phyloP scores from a whole-genome alignment of 768 basidiomycete genomes.

The Trametes meyenii region DNA sequence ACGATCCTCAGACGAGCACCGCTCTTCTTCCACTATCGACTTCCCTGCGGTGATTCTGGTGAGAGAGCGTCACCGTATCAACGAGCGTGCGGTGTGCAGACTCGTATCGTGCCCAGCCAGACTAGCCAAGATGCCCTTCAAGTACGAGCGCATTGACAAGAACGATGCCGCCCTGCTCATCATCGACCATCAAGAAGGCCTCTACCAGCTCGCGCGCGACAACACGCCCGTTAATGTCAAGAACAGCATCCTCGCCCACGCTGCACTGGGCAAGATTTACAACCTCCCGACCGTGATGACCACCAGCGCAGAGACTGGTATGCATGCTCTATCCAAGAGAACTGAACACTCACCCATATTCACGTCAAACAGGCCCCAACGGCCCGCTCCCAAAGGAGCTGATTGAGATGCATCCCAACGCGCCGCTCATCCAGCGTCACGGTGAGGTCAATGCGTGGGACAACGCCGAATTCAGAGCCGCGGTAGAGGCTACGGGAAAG shows the following conservation, averaged over 20 bases:
- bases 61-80: background rate
- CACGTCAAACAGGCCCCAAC: conserved; percentile 43
- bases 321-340: background rate
- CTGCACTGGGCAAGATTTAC: conserved; percentile 48
- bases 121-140: conserved; percentile 22
- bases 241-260: conserved; percentile 50
- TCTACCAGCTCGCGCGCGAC: conserved; percentile 51
- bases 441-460: conserved; percentile 59
- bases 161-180: conserved; percentile 46
- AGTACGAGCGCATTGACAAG: conserved; percentile 47
- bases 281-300: conserved; percentile 50
- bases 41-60: background rate
- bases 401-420: conserved; percentile 46
- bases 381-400: conserved; percentile 51
- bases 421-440: conserved; percentile 47
- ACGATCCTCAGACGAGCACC: background rate
- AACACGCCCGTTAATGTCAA: conserved; percentile 41
- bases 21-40: background rate
- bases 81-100: conserved; percentile 14
- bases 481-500: conserved; percentile 51
- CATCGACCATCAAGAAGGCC: conserved; percentile 52
- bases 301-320: conserved; percentile 26
- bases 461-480: conserved; percentile 48
- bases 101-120: background rate
- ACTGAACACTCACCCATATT: background rate